Evolutionary conservation across 2,329 filamentous ascomycete genomes (phyloP), one percentile per base, ranked within the genome.

Genomic region (Chaetomiaceae sp.): DNA sequence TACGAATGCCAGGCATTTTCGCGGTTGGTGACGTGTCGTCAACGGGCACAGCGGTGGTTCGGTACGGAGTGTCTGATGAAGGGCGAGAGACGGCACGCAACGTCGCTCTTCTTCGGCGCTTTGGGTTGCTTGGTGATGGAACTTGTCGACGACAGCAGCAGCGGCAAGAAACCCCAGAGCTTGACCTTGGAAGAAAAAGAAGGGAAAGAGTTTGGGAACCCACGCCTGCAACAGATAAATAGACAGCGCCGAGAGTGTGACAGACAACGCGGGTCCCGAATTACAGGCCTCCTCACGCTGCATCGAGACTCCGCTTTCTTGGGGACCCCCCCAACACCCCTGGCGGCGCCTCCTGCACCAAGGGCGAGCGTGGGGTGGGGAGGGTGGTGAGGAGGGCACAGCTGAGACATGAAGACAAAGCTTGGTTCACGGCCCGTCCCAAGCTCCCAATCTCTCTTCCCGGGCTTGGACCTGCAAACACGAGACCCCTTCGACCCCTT

Each of bases 1-100:
- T 67, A 78, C 76, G 75, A 65, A 78, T 70, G 58, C 75, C 75
- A 65, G 72, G 70, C 76, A 79, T 79, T 41, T 57, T 76, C 65
- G 57, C 62, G 62, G 61, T 53, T n/a, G 3, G 50, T 51, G 31
- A 41, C 13, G 21, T 12, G 12, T 45, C 33, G 40, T 44, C 42
- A 35, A 41, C 43, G 30, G 38, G 43, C 12, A n/a, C 5, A 44
- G 13, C 9, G 19, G 31, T 39, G 44, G 10, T 27, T 27, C 25
- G 42, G 16, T n/a, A 16, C 7, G 20, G 25, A 19, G 25, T 16
- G 23, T 14, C n/a, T 10, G 12, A 12, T 35, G n/a, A n/a, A n/a
- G n/a, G n/a, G n/a, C n/a, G n/a, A n/a, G n/a, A n/a, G n/a, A n/a
- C 37, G 38, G 40, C 27, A 16, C 13, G n/a, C 19, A 48, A 33